Evolutionary conservation across 768 basidiomycete genomes (phyloP).

Genomic region (Suillus cothurnatus): DNA sequence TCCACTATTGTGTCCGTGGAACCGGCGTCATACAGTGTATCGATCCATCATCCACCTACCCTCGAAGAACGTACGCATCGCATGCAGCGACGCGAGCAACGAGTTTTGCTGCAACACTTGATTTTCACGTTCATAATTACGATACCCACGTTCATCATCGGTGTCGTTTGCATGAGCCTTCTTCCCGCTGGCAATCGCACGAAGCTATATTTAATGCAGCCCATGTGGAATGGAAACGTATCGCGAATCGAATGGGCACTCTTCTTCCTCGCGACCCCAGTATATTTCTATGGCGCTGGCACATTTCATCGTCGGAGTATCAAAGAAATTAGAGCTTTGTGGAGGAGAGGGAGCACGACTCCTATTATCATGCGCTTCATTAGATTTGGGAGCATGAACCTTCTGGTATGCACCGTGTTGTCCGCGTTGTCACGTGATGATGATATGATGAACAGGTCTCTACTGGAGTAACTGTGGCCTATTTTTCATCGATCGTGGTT

Average conservation of each 20-base stretch:
- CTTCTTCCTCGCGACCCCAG: slow-evolving; percentile 67
- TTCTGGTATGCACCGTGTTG: slow-evolving; percentile 50
- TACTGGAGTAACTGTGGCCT: slow-evolving; percentile 72
- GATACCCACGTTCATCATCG: slow-evolving; percentile 79
- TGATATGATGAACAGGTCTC: slow-evolving; percentile 41
- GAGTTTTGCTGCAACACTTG: slow-evolving; percentile 53
- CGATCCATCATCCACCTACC: slow-evolving; percentile 52
- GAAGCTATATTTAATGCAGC: slow-evolving; percentile 54
- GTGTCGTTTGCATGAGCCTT: slow-evolving; percentile 75
- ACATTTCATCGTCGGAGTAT: slow-evolving; percentile 58
- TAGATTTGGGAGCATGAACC: slow-evolving; percentile 86
- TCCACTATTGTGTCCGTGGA: slow-evolving; percentile 43
- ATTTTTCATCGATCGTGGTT: slow-evolving; percentile 73
- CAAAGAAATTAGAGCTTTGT: slow-evolving; percentile 56
- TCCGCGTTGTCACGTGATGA: background rate
- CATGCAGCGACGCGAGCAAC: slow-evolving; percentile 63
- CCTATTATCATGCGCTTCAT: slow-evolving; percentile 60
- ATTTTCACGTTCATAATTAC: slow-evolving; percentile 59
- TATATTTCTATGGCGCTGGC: slow-evolving; percentile 68
- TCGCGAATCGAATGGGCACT: slow-evolving; percentile 62
- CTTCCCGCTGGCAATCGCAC: slow-evolving; percentile 48
- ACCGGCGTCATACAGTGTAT: slow-evolving; percentile 47
- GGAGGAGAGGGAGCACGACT: slow-evolving; percentile 55
- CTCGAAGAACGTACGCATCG: slow-evolving; percentile 59
- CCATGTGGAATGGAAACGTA: slow-evolving; percentile 65